Evolutionary conservation across 2,329 filamentous ascomycete genomes (phyloP).

Genomic region (Aureobasidium melanogenum): DNA sequence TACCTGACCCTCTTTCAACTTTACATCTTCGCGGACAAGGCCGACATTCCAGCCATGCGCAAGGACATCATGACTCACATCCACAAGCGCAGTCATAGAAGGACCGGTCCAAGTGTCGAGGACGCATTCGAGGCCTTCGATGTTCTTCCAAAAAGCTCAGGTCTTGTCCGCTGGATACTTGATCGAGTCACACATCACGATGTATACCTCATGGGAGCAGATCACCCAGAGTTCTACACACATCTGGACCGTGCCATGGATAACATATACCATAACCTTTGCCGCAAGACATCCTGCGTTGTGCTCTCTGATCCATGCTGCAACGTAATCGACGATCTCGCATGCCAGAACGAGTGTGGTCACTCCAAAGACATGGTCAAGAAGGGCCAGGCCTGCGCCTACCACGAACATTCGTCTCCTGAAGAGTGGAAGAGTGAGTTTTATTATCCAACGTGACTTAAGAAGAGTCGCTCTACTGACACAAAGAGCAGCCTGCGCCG

Average conservation of each 20-base stretch:
- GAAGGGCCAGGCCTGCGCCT: background rate
- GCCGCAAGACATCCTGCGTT: background rate
- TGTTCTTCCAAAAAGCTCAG: background rate
- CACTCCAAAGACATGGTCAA: background rate
- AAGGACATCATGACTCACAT: background rate
- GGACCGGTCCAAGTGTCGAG: background rate
- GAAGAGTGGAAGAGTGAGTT: background rate
- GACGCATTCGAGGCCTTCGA: background rate
- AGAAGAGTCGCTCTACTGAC: background rate
- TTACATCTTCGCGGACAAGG: background rate
- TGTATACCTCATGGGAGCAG: too few species aligned
- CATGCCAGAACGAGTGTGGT: background rate
- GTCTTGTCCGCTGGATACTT: background rate
- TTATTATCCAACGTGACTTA: too few species aligned
- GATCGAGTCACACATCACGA: background rate
- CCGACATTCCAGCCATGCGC: background rate
- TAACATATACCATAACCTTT: too few species aligned
- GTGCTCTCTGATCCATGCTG: background rate
- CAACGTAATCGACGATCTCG: background rate
- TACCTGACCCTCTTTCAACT: background rate
- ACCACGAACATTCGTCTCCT: background rate
- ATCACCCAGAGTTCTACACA: background rate
- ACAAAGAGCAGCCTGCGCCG: background rate
- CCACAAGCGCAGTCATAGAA: background rate
- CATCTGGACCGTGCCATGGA: too few species aligned